Base-by-base conservation (phyloP, 306 rosid species). In the Medicago arabica region DNA sequence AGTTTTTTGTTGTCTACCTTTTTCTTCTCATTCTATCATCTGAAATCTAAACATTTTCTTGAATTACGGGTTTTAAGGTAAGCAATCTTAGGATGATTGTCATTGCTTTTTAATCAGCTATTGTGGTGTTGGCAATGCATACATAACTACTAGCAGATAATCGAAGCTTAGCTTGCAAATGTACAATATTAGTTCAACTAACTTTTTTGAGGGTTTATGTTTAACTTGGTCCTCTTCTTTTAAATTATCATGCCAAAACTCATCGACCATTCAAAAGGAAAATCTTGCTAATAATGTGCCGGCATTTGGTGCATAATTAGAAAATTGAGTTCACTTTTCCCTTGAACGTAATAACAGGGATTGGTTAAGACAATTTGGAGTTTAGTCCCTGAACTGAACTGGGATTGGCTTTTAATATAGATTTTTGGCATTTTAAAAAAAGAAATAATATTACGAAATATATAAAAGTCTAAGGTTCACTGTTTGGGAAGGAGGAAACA, bases 21-120 rank as follows among this genome's bases (percentile, higher is more conserved):
- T 75, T 41, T 51, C 9, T 74, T 69, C 63, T 55, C 54, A 38
- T 66, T 75, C 41, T 47, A 34, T 63, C 65, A 74, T 69, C 47
- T 66, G 19, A 51, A 81, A 34, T 34, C 55, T 54, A 55, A 69
- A 49, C 11, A 38, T 74, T 74, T 74, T 54, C 61, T 25, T 69
- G 14, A 46, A 79, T 25, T 55, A 21, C 12, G 57, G 55, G 54
- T 71, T 79, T 9, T 25, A 44, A 43, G 65, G 4, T 28, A 59
- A 57, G 15, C 65, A 71, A 19, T 74, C 55, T 16, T 50, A 51
- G 72, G 31, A 55, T 44, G 70, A 43, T 14, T 46, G 8, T 44
- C n/a, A 13, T 67, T 72, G 67, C 72, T 58, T 72, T 77, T 72
- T 71, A 25, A 58, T 57, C 7, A 66, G 44, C 46, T 76, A 34